phyloP scores from a whole-genome alignment of 1,284 basidiomycete species.

The Rhodotorula sp. region DNA sequence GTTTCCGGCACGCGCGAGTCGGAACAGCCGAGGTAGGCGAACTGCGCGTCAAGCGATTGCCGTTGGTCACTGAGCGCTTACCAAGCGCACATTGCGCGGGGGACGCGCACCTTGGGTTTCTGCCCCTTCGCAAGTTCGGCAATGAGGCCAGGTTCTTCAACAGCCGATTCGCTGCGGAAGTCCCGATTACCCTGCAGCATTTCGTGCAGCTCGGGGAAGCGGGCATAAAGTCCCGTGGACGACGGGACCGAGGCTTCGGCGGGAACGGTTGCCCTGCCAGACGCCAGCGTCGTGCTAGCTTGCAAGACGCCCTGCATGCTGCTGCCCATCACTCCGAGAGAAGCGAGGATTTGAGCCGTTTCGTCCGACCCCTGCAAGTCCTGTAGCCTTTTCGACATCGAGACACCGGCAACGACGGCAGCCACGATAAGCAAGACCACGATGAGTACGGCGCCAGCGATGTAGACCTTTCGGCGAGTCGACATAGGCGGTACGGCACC shows the following conservation, averaged over 20 bases:
- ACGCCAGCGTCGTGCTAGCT: not conserved
- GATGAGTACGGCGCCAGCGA: not conserved
- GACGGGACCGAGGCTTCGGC: not conserved
- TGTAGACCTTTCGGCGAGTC: not conserved
- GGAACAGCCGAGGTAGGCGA: slow-evolving; percentile 23
- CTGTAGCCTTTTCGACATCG: not conserved
- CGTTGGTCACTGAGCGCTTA: too few species aligned
- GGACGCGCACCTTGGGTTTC: not conserved
- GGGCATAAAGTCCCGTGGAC: not conserved
- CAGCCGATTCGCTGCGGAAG: slow-evolving; percentile 12
- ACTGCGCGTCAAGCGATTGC: not conserved
- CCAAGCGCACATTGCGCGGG: too few species aligned
- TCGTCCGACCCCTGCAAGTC: not conserved
- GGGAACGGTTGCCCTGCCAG: not conserved
- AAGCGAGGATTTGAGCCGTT: slow-evolving; percentile 1
- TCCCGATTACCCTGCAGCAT: slow-evolving; percentile 11
- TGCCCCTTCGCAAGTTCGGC: slow-evolving; percentile 8
- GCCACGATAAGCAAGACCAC: slow-evolving; percentile 7
- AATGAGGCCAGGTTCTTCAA: not conserved
- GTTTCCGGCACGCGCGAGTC: slow-evolving; percentile 26
- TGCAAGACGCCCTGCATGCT: not conserved
- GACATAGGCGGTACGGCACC: not conserved
- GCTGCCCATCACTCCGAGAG: not conserved
- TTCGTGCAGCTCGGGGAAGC: slow-evolving; percentile 20
- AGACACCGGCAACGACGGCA: slow-evolving; percentile 2